Evolutionary conservation across 345 rosid genomes (phyloP).

Genomic region (Melaleuca alternifolia): DNA sequence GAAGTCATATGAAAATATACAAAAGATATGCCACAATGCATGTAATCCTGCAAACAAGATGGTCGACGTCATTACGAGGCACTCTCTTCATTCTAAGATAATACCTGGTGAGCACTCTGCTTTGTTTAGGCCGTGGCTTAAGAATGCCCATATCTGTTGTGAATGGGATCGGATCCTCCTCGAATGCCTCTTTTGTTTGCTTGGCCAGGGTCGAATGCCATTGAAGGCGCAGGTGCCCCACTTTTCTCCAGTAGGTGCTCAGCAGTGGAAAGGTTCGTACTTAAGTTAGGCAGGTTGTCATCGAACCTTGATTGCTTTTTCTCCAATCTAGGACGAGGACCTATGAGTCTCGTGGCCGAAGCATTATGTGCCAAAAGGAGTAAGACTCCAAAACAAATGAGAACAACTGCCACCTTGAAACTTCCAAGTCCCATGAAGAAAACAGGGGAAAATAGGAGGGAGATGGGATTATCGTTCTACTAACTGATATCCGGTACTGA

Average conservation of each 20-base stretch:
- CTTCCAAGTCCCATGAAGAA: neutral
- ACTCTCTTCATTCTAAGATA: neutral
- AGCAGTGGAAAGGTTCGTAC: neutral
- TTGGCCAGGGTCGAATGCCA: conserved; percentile 42
- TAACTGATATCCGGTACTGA: neutral
- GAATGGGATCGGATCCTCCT: conserved; percentile 87
- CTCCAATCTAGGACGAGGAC: conserved; percentile 33
- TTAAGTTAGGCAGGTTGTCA: neutral
- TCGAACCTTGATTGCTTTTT: neutral
- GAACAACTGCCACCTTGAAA: conserved; percentile 21
- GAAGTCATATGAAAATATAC: neutral
- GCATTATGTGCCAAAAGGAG: conserved; percentile 24
- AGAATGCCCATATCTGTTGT: conserved; percentile 46
- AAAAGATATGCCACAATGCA: neutral
- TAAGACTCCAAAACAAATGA: conserved; percentile 21
- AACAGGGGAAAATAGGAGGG: neutral
- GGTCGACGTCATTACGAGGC: neutral
- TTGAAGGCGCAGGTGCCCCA: conserved; percentile 45
- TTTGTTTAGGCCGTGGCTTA: neutral
- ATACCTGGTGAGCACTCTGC: neutral
- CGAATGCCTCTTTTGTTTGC: conserved; percentile 55
- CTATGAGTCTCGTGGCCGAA: conserved; percentile 26
- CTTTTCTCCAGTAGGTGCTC: conserved; percentile 12
- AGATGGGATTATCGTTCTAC: neutral
- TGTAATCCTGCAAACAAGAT: neutral